Conservation (phyloP, 495 filamentous ascomycete genomes). For the Lophiotrema nucula region DNA sequence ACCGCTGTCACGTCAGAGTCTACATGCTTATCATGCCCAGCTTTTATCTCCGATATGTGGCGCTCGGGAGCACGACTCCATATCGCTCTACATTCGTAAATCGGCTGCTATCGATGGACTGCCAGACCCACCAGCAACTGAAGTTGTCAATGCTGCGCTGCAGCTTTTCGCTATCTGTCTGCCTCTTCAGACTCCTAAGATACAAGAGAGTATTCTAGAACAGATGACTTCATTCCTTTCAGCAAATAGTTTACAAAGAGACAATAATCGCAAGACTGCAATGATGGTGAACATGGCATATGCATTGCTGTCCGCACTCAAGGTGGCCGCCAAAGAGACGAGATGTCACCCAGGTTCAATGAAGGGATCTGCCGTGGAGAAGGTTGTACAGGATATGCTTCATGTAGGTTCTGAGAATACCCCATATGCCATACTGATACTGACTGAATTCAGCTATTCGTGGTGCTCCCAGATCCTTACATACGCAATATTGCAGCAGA, state of each 20-base stretch:
- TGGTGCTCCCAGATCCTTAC: constrained; percentile 78
- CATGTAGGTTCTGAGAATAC: constrained; percentile 48
- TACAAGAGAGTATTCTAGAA: constrained; percentile 93
- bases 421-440: not conserved
- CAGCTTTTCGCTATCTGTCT: constrained; percentile 87
- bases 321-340: constrained; percentile 79
- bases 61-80: constrained; percentile 86
- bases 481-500: constrained; percentile 83
- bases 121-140: constrained; percentile 84
- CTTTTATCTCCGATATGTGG: constrained; percentile 72
- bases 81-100: constrained; percentile 67
- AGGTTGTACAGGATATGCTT: constrained; percentile 79
- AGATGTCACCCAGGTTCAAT: constrained; percentile 70
- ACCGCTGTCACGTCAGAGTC: not conserved
- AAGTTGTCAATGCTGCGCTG: constrained; percentile 91
- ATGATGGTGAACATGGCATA: constrained; percentile 87
- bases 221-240: constrained; percentile 85
- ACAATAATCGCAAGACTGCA: constrained; percentile 83
- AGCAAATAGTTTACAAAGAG: constrained; percentile 74
- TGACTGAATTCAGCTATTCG: constrained; percentile 54
- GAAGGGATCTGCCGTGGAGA: constrained; percentile 74
- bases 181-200: constrained; percentile 79
- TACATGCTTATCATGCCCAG: constrained; percentile 33
- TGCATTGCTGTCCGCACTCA: constrained; percentile 74
- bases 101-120: constrained; percentile 43